Conservation (phyloP, 2,329 filamentous ascomycete genomes). For the Helminthosporium solani region DNA sequence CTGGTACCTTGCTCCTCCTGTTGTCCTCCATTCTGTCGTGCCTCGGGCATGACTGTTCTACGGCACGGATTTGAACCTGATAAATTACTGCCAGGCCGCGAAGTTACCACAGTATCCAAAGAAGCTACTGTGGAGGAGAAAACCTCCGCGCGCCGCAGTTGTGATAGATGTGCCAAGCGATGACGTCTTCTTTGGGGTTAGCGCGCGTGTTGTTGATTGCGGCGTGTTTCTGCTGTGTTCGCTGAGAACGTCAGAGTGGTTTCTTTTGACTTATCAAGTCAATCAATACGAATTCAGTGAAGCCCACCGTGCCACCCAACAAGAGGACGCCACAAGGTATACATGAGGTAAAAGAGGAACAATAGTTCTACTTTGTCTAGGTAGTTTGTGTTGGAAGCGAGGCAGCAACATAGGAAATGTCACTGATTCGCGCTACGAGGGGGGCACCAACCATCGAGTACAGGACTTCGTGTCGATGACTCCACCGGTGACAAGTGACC, state of each 20-base stretch:
- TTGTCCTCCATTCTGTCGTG: conserved; percentile 24
- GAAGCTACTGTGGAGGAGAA: background rate
- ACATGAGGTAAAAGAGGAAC: too few relatives aligned
- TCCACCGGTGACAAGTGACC: background rate
- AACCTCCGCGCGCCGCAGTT: conserved; percentile 4
- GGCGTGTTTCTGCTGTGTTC: too few relatives aligned
- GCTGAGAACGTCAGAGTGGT: too few relatives aligned
- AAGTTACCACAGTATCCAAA: background rate
- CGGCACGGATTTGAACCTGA: conserved; percentile 12
- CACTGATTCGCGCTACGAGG: conserved; percentile 4
- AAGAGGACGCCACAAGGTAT: too few relatives aligned
- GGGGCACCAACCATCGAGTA: background rate
- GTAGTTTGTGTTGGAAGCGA: too few relatives aligned
- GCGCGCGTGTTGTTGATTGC: too few relatives aligned
- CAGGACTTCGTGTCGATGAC: background rate
- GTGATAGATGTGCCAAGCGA: conserved; percentile 10
- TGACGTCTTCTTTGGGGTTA: background rate
- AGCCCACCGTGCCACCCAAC: too few relatives aligned
- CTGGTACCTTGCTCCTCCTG: conserved; percentile 17
- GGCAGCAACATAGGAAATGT: too few relatives aligned
- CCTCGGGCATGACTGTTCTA: conserved; percentile 33
- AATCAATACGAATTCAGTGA: too few relatives aligned
- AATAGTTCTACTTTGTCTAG: too few relatives aligned
- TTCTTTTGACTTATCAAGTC: too few relatives aligned
- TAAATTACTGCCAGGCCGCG: conserved; percentile 7